Evolutionary conservation across 345 rosid genomes (phyloP).

Genomic region (Geranium brycei): DNA sequence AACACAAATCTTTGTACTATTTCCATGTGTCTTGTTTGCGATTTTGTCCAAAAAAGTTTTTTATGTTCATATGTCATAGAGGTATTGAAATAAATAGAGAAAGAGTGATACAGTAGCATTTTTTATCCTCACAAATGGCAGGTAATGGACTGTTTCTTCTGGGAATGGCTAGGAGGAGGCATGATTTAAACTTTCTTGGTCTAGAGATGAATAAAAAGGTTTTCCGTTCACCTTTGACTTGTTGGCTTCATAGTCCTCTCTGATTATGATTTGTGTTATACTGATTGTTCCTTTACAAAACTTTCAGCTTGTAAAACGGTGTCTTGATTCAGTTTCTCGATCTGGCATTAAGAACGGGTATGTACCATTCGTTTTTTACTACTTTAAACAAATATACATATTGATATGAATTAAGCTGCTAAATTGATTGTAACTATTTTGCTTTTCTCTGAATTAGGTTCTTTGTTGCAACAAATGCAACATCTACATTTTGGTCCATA

Average conservation of each 20-base stretch:
- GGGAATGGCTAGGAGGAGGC: slow-evolving; percentile 45
- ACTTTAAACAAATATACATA: too few relatives aligned
- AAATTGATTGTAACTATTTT: background rate
- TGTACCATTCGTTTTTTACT: slow-evolving; percentile 3
- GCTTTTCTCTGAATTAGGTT: slow-evolving; percentile 18
- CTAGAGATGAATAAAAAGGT: slow-evolving; percentile 57
- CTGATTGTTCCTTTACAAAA: background rate
- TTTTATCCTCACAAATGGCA: too few relatives aligned
- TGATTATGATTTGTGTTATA: too few relatives aligned
- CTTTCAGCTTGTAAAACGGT: slow-evolving; percentile 42
- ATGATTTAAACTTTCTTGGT: slow-evolving; percentile 55
- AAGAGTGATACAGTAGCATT: slow-evolving; percentile 2
- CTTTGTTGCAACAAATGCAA: slow-evolving; percentile 54
- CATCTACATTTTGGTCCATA: slow-evolving; percentile 44
- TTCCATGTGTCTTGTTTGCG: background rate
- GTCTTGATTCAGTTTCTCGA: slow-evolving; percentile 31
- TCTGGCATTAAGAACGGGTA: slow-evolving; percentile 42
- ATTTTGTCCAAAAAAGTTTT: slow-evolving; percentile 1
- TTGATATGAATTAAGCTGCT: too few relatives aligned
- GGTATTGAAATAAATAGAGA: too few relatives aligned
- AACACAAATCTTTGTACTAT: background rate
- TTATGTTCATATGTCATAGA: background rate
- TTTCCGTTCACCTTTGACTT: slow-evolving; percentile 3
- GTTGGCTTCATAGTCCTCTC: background rate
- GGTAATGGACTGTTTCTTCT: slow-evolving; percentile 52